Base-by-base conservation (phyloP, 208 protist species). In the Novymonas esmeraldas region DNA sequence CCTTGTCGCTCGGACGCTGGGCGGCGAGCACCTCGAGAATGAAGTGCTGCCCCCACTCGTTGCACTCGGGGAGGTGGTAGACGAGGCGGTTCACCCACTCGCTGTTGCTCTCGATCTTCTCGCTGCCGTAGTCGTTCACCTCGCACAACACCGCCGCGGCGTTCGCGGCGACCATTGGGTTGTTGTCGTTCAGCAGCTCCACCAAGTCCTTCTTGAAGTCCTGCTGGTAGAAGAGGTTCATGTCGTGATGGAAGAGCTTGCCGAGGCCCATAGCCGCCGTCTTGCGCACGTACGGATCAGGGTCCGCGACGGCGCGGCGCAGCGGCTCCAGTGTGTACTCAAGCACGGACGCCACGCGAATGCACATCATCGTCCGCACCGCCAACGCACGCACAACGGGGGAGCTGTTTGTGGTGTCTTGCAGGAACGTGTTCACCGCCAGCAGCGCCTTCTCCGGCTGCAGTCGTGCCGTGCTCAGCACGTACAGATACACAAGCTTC, bases 401-500 rank as follows among this genome's bases (percentile, higher is more conserved):
- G 48, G 98, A 99, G 28, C 80, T 70, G 73, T 98, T 89, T 4
- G 87, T 82, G 24, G 95, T 88, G 70, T 99, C 98, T 73, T 99
- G 84, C 28, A 95, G 88, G 54, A 99, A 99, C 6, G 98, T 99
- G 84, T 99, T 99, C 18, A 99, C 98, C 39, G 98, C 98, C n/a
- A 99, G 73, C 34, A 99, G 94, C 31, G 98, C 98, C 54, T 98
- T 88, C 44, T 99, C 98, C 29, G 98, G 98, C 70, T 99, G 94
- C 57, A 94, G 89, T 70, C 99, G 98, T 6, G 99, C 98, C 55
- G 99, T 99, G 84, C 98, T 99, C 64, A 99, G 99, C 10, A 99
- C 82, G 70, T 99, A 99, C n/a, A 99, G 87, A 75, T 99, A 99
- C 0, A 99, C 98, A 0, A 99, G 92, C 82, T 99, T 99, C 86